Evolutionary conservation across 805 yeast genomes (phyloP).

Genomic region (Naumovozyma baii): DNA sequence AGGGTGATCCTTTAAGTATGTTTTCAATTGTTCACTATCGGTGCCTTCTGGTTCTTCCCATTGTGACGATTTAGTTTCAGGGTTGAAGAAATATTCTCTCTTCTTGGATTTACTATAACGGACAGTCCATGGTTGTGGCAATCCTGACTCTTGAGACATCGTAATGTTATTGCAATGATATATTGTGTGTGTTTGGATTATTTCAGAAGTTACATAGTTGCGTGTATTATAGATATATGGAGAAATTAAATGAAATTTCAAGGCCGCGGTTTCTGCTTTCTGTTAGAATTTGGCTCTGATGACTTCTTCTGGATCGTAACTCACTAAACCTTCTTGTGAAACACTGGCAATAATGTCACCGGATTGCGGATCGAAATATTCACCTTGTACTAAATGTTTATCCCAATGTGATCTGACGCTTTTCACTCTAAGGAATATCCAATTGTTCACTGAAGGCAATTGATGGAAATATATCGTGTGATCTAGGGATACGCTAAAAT

Average conservation of each 20-base stretch:
- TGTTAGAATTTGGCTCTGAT: constrained; percentile 19
- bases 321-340: constrained; percentile 53
- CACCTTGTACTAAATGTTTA: constrained; percentile 48
- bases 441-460: constrained; percentile 35
- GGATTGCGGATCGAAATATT: constrained; percentile 39
- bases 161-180: neutral
- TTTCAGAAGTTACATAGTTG: neutral
- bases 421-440: constrained; percentile 42
- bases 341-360: constrained; percentile 50
- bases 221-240: neutral
- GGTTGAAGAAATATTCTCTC: constrained; percentile 74
- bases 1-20: constrained; percentile 48
- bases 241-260: constrained; percentile 1
- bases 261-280: too few relatives aligned
- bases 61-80: constrained; percentile 57
- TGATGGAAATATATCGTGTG: constrained; percentile 60
- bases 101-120: constrained; percentile 69
- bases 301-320: constrained; percentile 14
- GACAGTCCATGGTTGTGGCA: constrained; percentile 81
- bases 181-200: neutral
- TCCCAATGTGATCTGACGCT: constrained; percentile 43
- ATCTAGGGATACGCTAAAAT: constrained; percentile 52
- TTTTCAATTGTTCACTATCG: constrained; percentile 47
- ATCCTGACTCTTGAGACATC: constrained; percentile 43
- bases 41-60: constrained; percentile 93